Conservation (phyloP, 1,284 basidiomycete species). For the Tilletia indica region DNA sequence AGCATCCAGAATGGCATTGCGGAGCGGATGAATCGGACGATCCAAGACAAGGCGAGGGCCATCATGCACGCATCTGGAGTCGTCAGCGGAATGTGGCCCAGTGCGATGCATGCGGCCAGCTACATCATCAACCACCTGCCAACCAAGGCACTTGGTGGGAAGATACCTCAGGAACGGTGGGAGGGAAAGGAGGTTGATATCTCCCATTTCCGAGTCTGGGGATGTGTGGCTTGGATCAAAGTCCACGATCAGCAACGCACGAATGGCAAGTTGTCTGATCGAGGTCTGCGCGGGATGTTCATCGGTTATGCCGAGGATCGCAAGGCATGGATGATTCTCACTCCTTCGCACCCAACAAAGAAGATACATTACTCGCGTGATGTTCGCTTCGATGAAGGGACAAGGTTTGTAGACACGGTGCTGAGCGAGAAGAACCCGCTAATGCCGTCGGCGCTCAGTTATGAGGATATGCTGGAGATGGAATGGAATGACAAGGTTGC, state of each 20-base stretch:
- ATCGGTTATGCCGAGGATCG: background rate
- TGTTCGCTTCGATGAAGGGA: slow-evolving; percentile 2
- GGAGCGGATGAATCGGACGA: background rate
- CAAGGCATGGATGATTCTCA: background rate
- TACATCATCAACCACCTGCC: background rate
- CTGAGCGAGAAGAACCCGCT: slow-evolving; percentile 1
- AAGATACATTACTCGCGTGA: slow-evolving; percentile 5
- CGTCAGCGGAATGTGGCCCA: background rate
- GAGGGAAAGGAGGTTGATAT: background rate
- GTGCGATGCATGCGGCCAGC: background rate
- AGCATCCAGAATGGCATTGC: slow-evolving; percentile 3
- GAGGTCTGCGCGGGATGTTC: slow-evolving; percentile 2
- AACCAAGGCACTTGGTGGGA: background rate
- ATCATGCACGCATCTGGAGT: background rate
- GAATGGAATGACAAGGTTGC: background rate
- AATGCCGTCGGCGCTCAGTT: background rate
- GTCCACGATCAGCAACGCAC: background rate
- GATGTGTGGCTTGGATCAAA: slow-evolving; percentile 1
- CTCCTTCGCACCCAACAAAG: slow-evolving; percentile 6
- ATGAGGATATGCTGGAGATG: slow-evolving; percentile 4
- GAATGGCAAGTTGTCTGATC: background rate
- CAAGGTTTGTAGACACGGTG: background rate
- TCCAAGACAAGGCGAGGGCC: background rate
- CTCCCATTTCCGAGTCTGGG: background rate
- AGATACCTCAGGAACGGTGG: background rate